phyloP scores from a whole-genome alignment of 1,139 yeast genomes.

The Hansenula sp. region DNA sequence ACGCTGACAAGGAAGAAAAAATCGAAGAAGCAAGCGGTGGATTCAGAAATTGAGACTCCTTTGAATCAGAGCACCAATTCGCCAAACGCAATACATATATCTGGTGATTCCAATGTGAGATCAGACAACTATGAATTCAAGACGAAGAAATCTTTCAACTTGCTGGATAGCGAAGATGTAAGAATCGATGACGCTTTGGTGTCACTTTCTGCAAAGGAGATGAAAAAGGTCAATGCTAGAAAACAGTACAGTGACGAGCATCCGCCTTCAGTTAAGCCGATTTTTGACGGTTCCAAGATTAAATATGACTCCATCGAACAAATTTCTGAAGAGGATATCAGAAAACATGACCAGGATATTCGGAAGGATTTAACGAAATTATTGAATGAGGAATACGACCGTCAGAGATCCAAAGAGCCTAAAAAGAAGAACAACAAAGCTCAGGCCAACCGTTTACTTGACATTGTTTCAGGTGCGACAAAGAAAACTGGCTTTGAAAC shows the following conservation, averaged over 20 bases:
- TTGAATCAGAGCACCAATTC: too few relatives aligned
- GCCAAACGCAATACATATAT: not conserved
- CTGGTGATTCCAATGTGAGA: not conserved
- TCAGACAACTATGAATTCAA: not conserved
- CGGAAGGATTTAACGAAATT: not conserved
- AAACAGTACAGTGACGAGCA: not conserved
- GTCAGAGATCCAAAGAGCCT: not conserved
- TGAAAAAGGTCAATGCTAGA: not conserved
- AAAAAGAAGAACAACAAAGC: not conserved
- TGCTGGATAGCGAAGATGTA: not conserved
- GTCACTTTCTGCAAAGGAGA: not conserved
- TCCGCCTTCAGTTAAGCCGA: not conserved
- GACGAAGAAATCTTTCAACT: not conserved
- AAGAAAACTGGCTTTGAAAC: too few relatives aligned
- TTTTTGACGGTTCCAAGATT: not conserved
- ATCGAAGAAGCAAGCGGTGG: not conserved
- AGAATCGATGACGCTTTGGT: not conserved
- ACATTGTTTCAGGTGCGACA: not conserved
- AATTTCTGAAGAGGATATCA: not conserved
- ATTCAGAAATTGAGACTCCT: not conserved
- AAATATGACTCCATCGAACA: too few relatives aligned
- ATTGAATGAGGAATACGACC: not conserved
- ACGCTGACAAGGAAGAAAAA: conserved; percentile 8
- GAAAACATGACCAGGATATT: not conserved
- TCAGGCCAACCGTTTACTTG: not conserved